Conservation (phyloP, 1,284 basidiomycete genomes). For the Marasmius sp. region DNA sequence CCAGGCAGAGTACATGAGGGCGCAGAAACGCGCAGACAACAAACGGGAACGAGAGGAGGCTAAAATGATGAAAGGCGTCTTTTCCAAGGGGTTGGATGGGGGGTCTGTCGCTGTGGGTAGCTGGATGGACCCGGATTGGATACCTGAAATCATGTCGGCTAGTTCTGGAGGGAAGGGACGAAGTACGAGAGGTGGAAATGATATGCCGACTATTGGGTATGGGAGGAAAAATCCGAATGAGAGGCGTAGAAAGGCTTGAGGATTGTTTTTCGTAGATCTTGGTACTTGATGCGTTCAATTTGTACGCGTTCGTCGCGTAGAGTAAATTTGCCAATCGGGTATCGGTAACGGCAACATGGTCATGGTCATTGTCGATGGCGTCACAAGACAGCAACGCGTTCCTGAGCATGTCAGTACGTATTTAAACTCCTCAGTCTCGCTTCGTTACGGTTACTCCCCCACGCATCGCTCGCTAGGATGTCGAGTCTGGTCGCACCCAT, state of each 20-base stretch:
- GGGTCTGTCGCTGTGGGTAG: conserved; percentile 60
- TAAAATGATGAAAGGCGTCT: conserved; percentile 64
- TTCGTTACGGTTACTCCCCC: conserved; percentile 1
- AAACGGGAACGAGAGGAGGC: conserved; percentile 79
- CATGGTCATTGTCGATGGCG: not conserved
- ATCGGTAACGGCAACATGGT: not conserved
- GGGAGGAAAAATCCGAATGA: conserved; percentile 89
- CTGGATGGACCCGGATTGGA: conserved; percentile 97
- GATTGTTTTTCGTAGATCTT: no score
- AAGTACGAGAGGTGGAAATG: conserved; percentile 48
- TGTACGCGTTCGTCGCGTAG: no score
- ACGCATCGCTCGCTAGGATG: conserved; percentile 15
- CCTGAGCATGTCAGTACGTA: no score
- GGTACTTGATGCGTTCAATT: no score
- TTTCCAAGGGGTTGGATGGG: conserved; percentile 43
- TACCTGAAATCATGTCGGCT: conserved; percentile 81
- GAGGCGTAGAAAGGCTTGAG: conserved; percentile 40
- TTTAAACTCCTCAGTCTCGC: not conserved
- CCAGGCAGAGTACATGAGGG: conserved; percentile 83
- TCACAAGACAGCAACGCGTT: not conserved
- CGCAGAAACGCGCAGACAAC: conserved; percentile 73
- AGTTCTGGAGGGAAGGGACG: conserved; percentile 77
- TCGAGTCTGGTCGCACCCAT: conserved; percentile 36
- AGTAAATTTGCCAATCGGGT: no score
- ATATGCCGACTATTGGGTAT: conserved; percentile 81